Conservation (phyloP, 2,329 filamentous ascomycete species). For the Thielaviopsis euricoi region DNA sequence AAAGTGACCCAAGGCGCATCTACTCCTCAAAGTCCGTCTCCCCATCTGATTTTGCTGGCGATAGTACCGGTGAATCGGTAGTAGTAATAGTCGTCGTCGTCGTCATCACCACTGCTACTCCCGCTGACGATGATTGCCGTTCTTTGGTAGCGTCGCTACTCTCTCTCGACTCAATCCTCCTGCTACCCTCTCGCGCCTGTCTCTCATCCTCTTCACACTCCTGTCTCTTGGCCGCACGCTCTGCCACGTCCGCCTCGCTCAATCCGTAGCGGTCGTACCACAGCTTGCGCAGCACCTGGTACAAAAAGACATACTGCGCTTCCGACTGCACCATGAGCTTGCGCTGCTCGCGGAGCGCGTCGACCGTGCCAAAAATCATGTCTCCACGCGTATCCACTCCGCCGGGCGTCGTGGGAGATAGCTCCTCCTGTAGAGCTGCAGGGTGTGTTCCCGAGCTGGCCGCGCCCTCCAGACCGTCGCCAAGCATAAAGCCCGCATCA, state of each 20-base stretch:
- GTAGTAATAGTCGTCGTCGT: too few relatives aligned
- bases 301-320: constrained; percentile 71
- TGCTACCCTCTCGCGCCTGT: not conserved
- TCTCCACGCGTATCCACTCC: constrained; percentile 27
- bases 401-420: constrained; percentile 14
- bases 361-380: constrained; percentile 62
- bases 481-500: constrained; percentile 50
- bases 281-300: constrained; percentile 62
- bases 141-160: not conserved
- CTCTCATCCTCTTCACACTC: not conserved
- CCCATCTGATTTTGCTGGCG: too few relatives aligned
- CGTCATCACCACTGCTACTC: too few relatives aligned
- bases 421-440: constrained; percentile 13
- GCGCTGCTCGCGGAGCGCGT: constrained; percentile 67
- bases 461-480: constrained; percentile 20
- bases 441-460: too few relatives aligned
- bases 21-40: too few relatives aligned
- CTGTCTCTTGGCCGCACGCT: not conserved
- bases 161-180: not conserved
- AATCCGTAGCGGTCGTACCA: constrained; percentile 50
- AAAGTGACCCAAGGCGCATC: too few relatives aligned
- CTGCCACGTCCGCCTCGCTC: constrained; percentile 5
- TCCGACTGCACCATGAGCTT: constrained; percentile 93
- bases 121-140: not conserved
- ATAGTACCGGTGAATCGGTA: too few relatives aligned